Evolutionary conservation across 1,284 basidiomycete species (phyloP).

Genomic region (Trichosporon inkin): DNA sequence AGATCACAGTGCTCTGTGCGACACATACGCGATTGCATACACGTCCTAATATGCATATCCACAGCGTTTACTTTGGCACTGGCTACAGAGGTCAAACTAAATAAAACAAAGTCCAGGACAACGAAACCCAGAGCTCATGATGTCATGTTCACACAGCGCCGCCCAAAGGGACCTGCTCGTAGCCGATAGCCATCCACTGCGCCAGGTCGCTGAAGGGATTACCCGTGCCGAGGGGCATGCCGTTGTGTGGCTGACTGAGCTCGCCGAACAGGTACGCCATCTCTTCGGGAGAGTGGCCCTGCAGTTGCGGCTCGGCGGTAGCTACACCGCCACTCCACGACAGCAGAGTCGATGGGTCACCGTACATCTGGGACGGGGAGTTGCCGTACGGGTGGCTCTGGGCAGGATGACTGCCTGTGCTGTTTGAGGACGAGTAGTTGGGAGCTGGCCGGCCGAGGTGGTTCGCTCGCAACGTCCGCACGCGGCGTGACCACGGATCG

Average conservation of each 20-base stretch:
- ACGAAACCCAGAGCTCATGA: too few species aligned
- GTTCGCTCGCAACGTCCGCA: conserved; percentile 12
- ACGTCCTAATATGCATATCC: too few species aligned
- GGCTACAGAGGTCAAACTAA: too few species aligned
- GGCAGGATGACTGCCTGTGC: neutral
- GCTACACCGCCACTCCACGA: conserved; percentile 1
- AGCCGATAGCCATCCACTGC: conserved; percentile 1
- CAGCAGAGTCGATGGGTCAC: neutral
- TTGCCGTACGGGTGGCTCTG: neutral
- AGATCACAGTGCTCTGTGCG: too few species aligned
- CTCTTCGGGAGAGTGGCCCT: conserved; percentile 1
- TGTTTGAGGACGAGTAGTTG: neutral
- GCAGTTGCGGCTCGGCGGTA: neutral
- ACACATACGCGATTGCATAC: too few species aligned
- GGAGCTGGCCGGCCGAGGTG: conserved; percentile 8
- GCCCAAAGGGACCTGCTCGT: neutral
- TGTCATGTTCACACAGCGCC: neutral
- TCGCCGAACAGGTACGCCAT: neutral
- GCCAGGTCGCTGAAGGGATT: neutral
- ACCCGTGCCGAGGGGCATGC: neutral
- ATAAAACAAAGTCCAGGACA: too few species aligned
- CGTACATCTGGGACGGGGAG: neutral
- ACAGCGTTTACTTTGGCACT: too few species aligned
- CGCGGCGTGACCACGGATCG: conserved; percentile 21
- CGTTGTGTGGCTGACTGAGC: neutral